A percentile compares a stretch with the other conserved stretches of the same genome.
phyloP scores from a whole-genome alignment of 2,329 filamentous ascomycete genomes.

The Colletotrichum costaricense region DNA sequence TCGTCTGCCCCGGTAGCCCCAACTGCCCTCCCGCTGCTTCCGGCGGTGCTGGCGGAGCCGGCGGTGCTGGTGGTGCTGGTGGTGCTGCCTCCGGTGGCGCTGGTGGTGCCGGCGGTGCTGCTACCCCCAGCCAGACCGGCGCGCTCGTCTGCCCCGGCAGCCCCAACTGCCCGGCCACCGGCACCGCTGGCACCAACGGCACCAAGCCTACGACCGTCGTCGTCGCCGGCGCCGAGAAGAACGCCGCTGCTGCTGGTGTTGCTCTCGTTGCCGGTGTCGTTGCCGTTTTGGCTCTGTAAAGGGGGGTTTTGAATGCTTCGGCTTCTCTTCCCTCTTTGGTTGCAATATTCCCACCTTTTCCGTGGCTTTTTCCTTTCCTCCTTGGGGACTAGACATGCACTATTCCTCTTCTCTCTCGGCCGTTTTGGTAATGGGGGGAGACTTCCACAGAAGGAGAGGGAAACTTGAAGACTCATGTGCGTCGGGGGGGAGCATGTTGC shows the following conservation, averaged over 20 bases:
- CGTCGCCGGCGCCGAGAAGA: conserved; percentile 22
- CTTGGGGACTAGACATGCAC: too few species aligned
- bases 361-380: neutral
- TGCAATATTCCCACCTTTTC: too few species aligned
- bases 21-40: neutral
- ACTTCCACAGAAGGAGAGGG: neutral
- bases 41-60: neutral
- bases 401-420: neutral
- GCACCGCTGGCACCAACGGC: neutral
- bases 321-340: too few species aligned
- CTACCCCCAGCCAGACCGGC: neutral
- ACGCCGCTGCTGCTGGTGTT: neutral
- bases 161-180: neutral
- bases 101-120: neutral
- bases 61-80: neutral
- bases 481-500: too few species aligned
- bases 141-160: neutral
- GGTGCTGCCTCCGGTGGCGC: neutral
- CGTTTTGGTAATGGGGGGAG: conserved; percentile 4
- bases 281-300: conserved; percentile 26
- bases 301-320: neutral
- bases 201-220: conserved; percentile 16
- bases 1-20: neutral
- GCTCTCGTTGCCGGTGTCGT: conserved; percentile 20
- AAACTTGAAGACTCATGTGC: too few species aligned